Evolutionary conservation across 179 eudicot species (phyloP), one percentile per base, ranked within the genome.

Genomic region (Pouteria campechiana): DNA sequence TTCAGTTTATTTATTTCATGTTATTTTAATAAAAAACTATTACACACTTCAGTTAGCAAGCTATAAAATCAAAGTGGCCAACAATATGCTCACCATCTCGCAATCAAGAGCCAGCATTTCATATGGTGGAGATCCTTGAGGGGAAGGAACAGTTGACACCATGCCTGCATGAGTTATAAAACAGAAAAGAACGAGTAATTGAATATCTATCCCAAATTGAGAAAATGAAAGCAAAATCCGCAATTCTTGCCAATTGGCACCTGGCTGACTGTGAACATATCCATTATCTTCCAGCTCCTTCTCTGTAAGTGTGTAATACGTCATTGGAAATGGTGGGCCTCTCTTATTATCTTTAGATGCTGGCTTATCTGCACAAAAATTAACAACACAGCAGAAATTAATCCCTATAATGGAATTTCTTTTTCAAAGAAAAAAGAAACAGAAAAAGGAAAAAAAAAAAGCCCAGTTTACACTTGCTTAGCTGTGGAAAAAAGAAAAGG

Each of bases 211-310:
- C 5, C 2, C 21, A 3, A 27, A 41, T 6, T 15, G 13, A 15
- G 16, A 46, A 46, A 34, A 38, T 25, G 31, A 48, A 15, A 36
- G 20, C 50, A 24, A 3, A 14, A 6, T 12, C 21, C 25, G 17
- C 13, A 24, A 43, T 25, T 39, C 25, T 24, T 40, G 30, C 32
- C 44, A 90, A 95, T 96, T 63, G 82, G 70, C 44, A 90, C 98
- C 98, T 63, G 82, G 70, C 64, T 69, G 69, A 54, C 68, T 61
- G 49, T 45, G 32, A 47, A 70, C 52, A 44, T 90, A 90, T 44
- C 94, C 96, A 69, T 90, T 90, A 38, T 86, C 94, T 61, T 86
- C 92, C 48, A 90, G 61, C 58, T 77, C 78, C 65, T 75, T 76
- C 17, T 55, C 55, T 21, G 94, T 76, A 46, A 90, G 84, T 17